Percentiles rank a stretch among this genome's conserved stretches.
Evolutionary conservation across 2,329 filamentous ascomycete genomes (phyloP).

Genomic region (Aspergillus pseudoglaucus): DNA sequence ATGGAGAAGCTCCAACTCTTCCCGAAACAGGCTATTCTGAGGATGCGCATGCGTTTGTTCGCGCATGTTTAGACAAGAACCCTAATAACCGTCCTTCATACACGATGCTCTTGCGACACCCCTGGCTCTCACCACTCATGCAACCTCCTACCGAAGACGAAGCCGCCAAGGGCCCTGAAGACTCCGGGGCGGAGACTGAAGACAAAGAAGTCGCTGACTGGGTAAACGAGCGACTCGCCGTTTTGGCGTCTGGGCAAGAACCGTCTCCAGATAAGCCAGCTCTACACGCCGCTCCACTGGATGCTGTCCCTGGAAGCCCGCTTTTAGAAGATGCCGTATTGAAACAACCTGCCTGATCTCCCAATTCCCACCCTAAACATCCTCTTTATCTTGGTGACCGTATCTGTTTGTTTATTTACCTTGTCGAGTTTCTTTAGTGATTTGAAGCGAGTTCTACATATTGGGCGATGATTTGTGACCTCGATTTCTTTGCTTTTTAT

Average conservation of each 20-base stretch:
- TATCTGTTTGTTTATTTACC: too few species aligned
- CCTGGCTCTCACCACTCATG: constrained; percentile 72
- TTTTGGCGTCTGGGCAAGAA: constrained; percentile 51
- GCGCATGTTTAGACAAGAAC: constrained; percentile 84
- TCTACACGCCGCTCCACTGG: constrained; percentile 77
- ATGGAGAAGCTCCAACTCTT: constrained; percentile 88
- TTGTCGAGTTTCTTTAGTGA: too few species aligned
- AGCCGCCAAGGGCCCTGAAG: constrained; percentile 25
- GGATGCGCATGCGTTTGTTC: constrained; percentile 77
- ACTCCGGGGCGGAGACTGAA: constrained; percentile 44
- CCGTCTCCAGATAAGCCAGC: constrained; percentile 74
- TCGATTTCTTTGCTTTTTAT: background rate
- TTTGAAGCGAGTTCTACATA: too few species aligned
- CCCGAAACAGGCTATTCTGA: constrained; percentile 73
- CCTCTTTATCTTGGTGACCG: background rate
- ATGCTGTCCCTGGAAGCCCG: constrained; percentile 52
- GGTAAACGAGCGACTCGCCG: constrained; percentile 61
- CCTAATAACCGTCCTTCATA: constrained; percentile 92
- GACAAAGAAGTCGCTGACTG: constrained; percentile 82
- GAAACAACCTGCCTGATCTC: background rate
- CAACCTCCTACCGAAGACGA: constrained; percentile 70
- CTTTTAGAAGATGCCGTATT: constrained; percentile 22
- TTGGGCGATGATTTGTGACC: too few species aligned
- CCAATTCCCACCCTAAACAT: background rate
- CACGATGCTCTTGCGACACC: constrained; percentile 77